phyloP scores from a whole-genome alignment of 2,329 filamentous ascomycete genomes.

The Teratosphaeria destructans region DNA sequence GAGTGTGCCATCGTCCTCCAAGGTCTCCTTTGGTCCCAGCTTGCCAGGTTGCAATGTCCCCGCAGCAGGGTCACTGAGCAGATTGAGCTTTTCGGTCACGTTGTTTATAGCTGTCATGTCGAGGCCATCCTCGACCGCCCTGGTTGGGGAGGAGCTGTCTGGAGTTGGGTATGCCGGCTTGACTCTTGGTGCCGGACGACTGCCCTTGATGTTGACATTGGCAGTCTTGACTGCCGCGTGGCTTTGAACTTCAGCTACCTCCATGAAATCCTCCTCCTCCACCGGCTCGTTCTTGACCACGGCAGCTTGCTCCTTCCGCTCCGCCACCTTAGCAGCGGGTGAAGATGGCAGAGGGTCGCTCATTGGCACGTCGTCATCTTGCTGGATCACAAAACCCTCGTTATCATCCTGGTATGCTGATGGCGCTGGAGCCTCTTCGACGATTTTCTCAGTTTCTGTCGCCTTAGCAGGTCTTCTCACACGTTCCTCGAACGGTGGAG shows the following conservation, averaged over 20 bases:
- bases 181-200: constrained; percentile 62
- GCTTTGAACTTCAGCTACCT: constrained; percentile 67
- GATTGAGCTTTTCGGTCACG: constrained; percentile 75
- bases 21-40: constrained; percentile 68
- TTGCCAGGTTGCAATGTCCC: constrained; percentile 64
- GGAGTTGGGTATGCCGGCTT: constrained; percentile 62
- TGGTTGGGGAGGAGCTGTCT: constrained; percentile 63
- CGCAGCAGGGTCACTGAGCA: constrained; percentile 62
- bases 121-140: constrained; percentile 43
- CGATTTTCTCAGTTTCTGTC: constrained; percentile 9
- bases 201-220: constrained; percentile 77
- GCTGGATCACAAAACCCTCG: constrained; percentile 41
- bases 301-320: constrained; percentile 49
- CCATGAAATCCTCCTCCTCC: constrained; percentile 70
- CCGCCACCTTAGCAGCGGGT: constrained; percentile 41
- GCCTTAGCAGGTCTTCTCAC: constrained; percentile 21
- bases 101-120: constrained; percentile 84
- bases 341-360: constrained; percentile 73
- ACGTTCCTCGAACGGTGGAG: constrained; percentile 53
- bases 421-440: constrained; percentile 8
- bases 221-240: constrained; percentile 50
- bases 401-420: constrained; percentile 40
- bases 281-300: constrained; percentile 56
- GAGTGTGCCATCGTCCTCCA: constrained; percentile 87
- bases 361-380: constrained; percentile 62